Percentiles rank a stretch among this genome's conserved stretches.
Conservation (phyloP, 108 stramenopile genomes). For the Hondaea fermentalgiana region DNA sequence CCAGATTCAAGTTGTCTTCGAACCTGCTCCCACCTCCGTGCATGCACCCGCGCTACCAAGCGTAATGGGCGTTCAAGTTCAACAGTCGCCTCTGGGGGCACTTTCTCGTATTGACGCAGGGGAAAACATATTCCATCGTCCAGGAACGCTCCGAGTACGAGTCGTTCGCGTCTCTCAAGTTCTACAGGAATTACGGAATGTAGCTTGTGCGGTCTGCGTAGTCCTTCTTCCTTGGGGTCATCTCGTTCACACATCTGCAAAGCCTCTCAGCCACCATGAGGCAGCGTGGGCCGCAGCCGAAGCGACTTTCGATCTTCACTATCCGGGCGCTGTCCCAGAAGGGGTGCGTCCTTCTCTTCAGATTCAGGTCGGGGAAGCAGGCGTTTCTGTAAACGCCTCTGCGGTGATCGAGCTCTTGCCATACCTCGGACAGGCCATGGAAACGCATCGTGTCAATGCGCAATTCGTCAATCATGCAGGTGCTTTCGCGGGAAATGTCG, state of each 20-base stretch:
- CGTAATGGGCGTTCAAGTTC: no score
- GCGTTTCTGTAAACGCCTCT: not conserved
- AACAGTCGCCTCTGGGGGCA: no score
- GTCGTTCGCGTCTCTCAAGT: not conserved
- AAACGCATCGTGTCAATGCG: not conserved
- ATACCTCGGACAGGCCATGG: not conserved
- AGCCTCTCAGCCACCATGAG: not conserved
- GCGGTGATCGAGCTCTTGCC: not conserved
- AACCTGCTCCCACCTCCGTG: no score
- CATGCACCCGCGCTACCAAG: no score
- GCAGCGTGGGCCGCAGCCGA: not conserved
- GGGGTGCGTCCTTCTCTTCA: not conserved
- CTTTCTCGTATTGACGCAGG: no score
- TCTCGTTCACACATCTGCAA: not conserved
- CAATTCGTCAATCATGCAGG: not conserved
- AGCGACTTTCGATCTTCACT: slow-evolving; percentile 1
- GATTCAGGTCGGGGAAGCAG: not conserved
- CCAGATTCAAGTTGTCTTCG: not conserved
- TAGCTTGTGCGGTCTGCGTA: not conserved
- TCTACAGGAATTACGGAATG: not conserved
- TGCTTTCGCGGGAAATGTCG: not conserved
- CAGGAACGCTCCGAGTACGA: not conserved
- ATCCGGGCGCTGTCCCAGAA: not conserved
- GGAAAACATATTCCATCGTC: not conserved
- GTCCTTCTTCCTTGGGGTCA: not conserved